Base-by-base conservation (phyloP, 768 basidiomycete genomes). In the Lyophyllum decastes region DNA sequence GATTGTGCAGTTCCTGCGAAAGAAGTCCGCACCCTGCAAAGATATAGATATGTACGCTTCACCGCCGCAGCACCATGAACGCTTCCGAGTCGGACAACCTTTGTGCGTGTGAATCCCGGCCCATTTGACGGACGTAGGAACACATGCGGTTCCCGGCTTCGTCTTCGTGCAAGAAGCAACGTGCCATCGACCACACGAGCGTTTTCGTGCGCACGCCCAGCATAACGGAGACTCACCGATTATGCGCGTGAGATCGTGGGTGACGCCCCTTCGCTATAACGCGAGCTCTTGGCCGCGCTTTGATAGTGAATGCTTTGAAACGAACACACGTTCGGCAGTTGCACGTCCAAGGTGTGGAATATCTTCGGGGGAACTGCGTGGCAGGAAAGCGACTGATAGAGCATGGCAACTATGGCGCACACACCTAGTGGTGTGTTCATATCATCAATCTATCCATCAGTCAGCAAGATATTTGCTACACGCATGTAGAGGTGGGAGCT, bases 351-450 rank as follows among this genome's bases (percentile, higher is more conserved):
- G 25, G 4, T 4, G 9, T 45, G 58, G 58, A 59, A 24, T 21
- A 59, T 54, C 58, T 21, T 59, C 58, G 58, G 58, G 34, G 30
- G 38, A 49, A 50, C 24, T 25, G n/a, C 19, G 38, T 53, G 41
- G 14, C 33, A 59, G 19, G 4, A 41, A 40, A 19, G 17, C 9
- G 16, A 46, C 50, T 27, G 43, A 25, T 45, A 17, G 35, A 17
- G 4, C 16, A 11, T 38, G 3, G 16, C 14, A 38, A 12, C 35
- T 17, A 38, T 4, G 14, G 35, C 35, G 6, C 16, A 38, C 16
- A 9, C 6, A 30, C 35, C 14, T 12, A 7, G 3, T 11, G 35
- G 35, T 4, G 16, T 38, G 14, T 16, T 12, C 35, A 33, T 33
- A 17, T 38, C 30, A 30, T 30, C 30, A 30, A 30, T 10, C 30